Base-by-base conservation (phyloP, 1,284 basidiomycete species). In the Puccinia coronata region DNA sequence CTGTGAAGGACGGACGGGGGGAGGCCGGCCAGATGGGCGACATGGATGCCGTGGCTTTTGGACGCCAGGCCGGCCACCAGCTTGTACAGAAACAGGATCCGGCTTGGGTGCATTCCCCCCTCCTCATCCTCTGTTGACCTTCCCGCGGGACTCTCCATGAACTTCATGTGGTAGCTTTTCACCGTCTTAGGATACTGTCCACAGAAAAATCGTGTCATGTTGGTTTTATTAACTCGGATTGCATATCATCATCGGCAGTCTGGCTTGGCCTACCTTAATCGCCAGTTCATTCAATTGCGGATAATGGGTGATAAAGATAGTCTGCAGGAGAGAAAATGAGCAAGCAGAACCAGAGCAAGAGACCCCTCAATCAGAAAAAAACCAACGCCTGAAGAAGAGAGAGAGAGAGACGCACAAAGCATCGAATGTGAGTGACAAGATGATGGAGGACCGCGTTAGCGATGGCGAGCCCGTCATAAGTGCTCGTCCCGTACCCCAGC, bases 21-120 rank as follows among this genome's bases (percentile, higher is more conserved):
- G 18, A 86, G 59, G 18, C 83, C 84, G 2, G 85, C 85, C 20
- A 86, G 55, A 0, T 71, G 43, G 0, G 85, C 86, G 31, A 84
- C 84, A 73, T 86, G 83, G n/a, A 86, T 84, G 20, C 86, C 86
- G 36, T 86, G 84, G 41, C 83, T 83, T 36, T 82, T 82, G 16
- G 73, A 81, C 3, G 84, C 84, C 8, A 84, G 78, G 0, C 86
- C 86, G 0, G 23, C 9, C 0, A 71, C 16, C 4, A 86, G 81
- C 59, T 83, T 83, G 82, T 86, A 86, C 12, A 86, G 82, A 39
- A 86, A 86, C 20, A 83, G 81, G 53, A 86, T 84, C 28, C 83
- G 31, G 5, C 14, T 23, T 14, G 14, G 18, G 2, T 47, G 18
- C 34, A 18, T 16, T n/a, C 31, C 61, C 6, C 36, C 61, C 4